Percentiles rank a stretch among this genome's conserved stretches.
Evolutionary conservation across 495 filamentous ascomycete genomes (phyloP).

Genomic region (Xylaria sp.): DNA sequence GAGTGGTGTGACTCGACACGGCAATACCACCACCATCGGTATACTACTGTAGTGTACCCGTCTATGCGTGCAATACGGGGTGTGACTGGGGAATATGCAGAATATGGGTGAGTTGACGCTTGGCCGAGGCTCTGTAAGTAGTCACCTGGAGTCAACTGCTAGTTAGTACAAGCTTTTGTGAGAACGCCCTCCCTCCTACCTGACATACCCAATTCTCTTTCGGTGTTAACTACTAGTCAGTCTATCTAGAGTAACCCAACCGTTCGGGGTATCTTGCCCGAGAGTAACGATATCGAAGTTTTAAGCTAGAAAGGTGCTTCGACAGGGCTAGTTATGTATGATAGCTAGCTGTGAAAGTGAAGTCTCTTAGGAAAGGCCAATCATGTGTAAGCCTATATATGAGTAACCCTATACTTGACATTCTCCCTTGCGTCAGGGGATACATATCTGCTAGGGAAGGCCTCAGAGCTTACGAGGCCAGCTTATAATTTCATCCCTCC

Average conservation of each 20-base stretch:
- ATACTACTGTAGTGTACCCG: background rate
- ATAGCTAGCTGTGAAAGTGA: too few species aligned
- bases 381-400: background rate
- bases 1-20: background rate
- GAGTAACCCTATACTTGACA: background rate
- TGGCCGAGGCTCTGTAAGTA: slow-evolving; percentile 7
- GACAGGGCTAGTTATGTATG: background rate
- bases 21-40: background rate
- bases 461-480: background rate
- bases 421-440: background rate
- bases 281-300: background rate
- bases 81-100: background rate
- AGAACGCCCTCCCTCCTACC: background rate
- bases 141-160: background rate
- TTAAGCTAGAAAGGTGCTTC: background rate
- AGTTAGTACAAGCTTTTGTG: background rate
- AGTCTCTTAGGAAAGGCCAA: background rate
- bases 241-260: background rate
- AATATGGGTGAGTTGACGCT: background rate
- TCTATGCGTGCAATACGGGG: background rate
- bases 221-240: background rate
- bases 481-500: background rate
- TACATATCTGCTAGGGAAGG: background rate
- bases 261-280: background rate
- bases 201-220: background rate